phyloP scores from a whole-genome alignment of 2,329 filamentous ascomycete species.

The Verticillium nubilum region DNA sequence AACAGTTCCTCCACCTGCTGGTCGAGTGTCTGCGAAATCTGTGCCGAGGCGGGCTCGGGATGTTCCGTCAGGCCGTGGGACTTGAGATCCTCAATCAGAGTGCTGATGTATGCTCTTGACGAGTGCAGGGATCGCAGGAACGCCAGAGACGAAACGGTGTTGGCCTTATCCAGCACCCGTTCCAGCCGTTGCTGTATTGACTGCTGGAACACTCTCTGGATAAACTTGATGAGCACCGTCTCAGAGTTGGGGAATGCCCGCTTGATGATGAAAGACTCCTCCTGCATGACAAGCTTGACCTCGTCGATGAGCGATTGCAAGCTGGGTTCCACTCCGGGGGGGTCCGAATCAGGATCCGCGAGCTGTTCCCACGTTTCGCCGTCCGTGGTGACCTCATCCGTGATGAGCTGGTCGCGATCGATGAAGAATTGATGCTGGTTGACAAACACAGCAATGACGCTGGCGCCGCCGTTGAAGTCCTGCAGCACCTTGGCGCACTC shows the following conservation, averaged over 20 bases:
- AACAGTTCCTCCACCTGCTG: slow-evolving; percentile 75
- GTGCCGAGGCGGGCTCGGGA: slow-evolving; percentile 82
- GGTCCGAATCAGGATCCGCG: slow-evolving; percentile 89
- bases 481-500: slow-evolving; percentile 91
- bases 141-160: slow-evolving; percentile 83
- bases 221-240: slow-evolving; percentile 84
- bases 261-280: slow-evolving; percentile 95
- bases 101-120: slow-evolving; percentile 81
- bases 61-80: slow-evolving; percentile 91
- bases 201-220: slow-evolving; percentile 95
- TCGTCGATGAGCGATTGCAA: slow-evolving; percentile 90
- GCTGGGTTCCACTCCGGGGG: slow-evolving; percentile 85
- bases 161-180: slow-evolving; percentile 92
- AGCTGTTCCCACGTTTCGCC: slow-evolving; percentile 81
- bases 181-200: slow-evolving; percentile 95
- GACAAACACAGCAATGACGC: slow-evolving; percentile 92
- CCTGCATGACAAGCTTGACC: slow-evolving; percentile 91
- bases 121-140: slow-evolving; percentile 89
- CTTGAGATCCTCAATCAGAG: slow-evolving; percentile 88
- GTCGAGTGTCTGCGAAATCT: slow-evolving; percentile 71
- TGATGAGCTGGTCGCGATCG: slow-evolving; percentile 85
- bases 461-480: slow-evolving; percentile 93
- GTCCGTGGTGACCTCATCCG: slow-evolving; percentile 75
- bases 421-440: slow-evolving; percentile 99
- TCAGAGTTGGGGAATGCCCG: slow-evolving; percentile 95